These are phyloP conservation scores for Verticillium albo-atrum DNA, from an alignment of 2,329 filamentous ascomycete genomes.

Conservation along the genomic window DNA sequence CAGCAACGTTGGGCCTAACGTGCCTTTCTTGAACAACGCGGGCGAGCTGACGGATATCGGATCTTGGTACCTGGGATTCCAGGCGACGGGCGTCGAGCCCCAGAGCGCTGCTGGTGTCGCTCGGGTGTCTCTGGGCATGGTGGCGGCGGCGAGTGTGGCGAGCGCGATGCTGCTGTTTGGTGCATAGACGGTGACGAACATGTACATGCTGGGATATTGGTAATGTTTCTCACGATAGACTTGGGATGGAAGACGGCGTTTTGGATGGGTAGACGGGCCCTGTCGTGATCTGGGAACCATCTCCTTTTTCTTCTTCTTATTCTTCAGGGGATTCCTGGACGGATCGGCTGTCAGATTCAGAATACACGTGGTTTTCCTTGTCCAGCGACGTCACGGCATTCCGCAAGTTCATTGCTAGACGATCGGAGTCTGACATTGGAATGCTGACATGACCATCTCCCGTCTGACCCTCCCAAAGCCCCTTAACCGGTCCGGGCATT, in stretches of 20 bases:
- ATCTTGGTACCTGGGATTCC: conserved; percentile 66
- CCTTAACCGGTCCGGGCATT: not conserved
- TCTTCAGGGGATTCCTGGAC: not conserved
- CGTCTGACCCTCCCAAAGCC: not conserved
- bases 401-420: not conserved
- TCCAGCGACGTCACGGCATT: not conserved
- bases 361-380: not conserved
- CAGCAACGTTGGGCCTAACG: conserved; percentile 72
- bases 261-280: not conserved
- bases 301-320: not conserved
- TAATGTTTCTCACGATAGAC: not conserved
- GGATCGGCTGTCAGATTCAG: not conserved
- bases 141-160: not conserved
- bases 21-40: conserved; percentile 62
- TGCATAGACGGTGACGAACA: not conserved
- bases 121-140: conserved; percentile 3
- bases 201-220: not conserved
- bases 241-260: not conserved
- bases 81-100: conserved; percentile 39
- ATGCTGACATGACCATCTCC: not conserved
- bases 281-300: not conserved
- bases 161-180: not conserved
- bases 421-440: not conserved
- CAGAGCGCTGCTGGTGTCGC: conserved; percentile 3
- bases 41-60: conserved; percentile 73